A percentile compares a stretch with the other conserved stretches of the same genome.
phyloP scores from a whole-genome alignment of 352 stramenopile species.

The Globisporangium emineosum region DNA sequence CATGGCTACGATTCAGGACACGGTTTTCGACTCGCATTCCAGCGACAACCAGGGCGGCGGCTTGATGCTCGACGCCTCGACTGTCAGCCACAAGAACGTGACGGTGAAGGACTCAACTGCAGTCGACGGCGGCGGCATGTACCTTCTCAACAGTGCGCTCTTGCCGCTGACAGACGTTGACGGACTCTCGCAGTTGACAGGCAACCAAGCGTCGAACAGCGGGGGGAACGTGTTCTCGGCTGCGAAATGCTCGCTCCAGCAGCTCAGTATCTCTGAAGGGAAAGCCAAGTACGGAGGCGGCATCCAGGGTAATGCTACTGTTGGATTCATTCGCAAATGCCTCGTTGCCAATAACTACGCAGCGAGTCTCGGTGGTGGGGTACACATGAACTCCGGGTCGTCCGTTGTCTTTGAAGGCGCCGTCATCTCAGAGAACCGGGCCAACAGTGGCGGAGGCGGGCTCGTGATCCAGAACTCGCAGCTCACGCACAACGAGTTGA shows the following conservation, averaged over 20 bases:
- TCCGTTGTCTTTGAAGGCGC: background rate
- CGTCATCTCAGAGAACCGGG: constrained; percentile 5
- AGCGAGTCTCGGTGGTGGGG: constrained; percentile 2
- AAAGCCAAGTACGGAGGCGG: constrained; percentile 21
- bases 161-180: background rate
- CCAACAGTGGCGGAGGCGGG: constrained; percentile 22
- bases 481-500: constrained; percentile 24
- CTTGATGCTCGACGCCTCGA: constrained; percentile 23
- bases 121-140: constrained; percentile 34
- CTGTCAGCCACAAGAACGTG: constrained; percentile 25
- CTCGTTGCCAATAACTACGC: constrained; percentile 6
- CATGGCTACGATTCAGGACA: constrained; percentile 3
- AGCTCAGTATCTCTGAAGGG: constrained; percentile 7
- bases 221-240: constrained; percentile 18
- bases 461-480: constrained; percentile 20
- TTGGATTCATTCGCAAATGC: background rate
- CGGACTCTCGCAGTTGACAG: background rate
- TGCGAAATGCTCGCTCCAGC: background rate
- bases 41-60: constrained; percentile 26
- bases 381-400: constrained; percentile 4
- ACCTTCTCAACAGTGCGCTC: constrained; percentile 22
- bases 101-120: constrained; percentile 20
- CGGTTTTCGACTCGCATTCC: constrained; percentile 8
- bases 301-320: background rate
- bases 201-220: constrained; percentile 12